A percentile compares a stretch with the other conserved stretches of the same genome.
Evolutionary conservation across 2,329 filamentous ascomycete genomes (phyloP).

Genomic region (Ambrosiella xylebori): DNA sequence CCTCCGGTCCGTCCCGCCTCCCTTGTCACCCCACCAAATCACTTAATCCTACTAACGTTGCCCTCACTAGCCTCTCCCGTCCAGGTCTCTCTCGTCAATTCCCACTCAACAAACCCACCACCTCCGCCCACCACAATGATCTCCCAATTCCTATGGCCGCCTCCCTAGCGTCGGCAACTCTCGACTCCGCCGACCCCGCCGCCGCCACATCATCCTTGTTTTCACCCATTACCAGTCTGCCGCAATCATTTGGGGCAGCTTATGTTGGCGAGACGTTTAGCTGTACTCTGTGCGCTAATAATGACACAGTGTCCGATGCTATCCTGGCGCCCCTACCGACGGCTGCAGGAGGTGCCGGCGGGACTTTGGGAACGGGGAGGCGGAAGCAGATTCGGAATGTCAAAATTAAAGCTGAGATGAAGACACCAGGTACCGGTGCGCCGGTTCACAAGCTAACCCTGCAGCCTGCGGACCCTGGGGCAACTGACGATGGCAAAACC

Average conservation of each 20-base stretch:
- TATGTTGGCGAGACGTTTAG: slow-evolving; percentile 92
- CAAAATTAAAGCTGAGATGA: slow-evolving; percentile 81
- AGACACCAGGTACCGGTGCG: slow-evolving; percentile 50
- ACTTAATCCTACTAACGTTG: not conserved
- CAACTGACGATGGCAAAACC: slow-evolving; percentile 10
- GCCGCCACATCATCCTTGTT: slow-evolving; percentile 5
- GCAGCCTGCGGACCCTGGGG: slow-evolving; percentile 19
- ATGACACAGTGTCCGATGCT: slow-evolving; percentile 37
- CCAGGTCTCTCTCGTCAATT: slow-evolving; percentile 60
- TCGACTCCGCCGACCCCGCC: not conserved
- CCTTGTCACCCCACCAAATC: not conserved
- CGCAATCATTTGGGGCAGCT: slow-evolving; percentile 64
- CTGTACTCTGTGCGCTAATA: slow-evolving; percentile 91
- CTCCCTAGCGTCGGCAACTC: slow-evolving; percentile 4
- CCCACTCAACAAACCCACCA: slow-evolving; percentile 26
- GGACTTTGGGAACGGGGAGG: slow-evolving; percentile 12
- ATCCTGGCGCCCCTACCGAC: slow-evolving; percentile 12
- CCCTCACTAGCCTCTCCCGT: slow-evolving; percentile 50
- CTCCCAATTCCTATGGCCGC: slow-evolving; percentile 3
- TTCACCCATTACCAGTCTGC: slow-evolving; percentile 10
- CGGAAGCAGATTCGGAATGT: slow-evolving; percentile 51
- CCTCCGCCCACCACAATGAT: slow-evolving; percentile 20
- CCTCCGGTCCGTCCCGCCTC: slow-evolving; percentile 32
- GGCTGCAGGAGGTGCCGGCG: not conserved
- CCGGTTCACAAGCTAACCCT: slow-evolving; percentile 49